Percentiles rank a stretch among this genome's conserved stretches.
Conservation (phyloP, 345 rosid species). For the Adansonia digitata region DNA sequence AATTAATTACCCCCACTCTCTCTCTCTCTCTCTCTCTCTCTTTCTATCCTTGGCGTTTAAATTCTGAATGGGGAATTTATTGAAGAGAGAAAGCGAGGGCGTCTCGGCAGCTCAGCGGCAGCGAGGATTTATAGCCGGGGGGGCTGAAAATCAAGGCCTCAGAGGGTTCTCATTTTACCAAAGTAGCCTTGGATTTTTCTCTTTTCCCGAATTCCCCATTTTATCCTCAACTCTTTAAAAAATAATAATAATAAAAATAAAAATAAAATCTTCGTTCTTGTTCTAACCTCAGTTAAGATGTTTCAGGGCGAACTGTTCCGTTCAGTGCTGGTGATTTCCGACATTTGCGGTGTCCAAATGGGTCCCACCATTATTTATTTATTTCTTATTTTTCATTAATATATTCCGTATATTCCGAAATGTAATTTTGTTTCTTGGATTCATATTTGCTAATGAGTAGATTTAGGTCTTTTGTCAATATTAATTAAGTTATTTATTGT, state of each 20-base stretch:
- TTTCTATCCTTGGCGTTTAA: background rate
- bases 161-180: background rate
- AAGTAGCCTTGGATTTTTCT: background rate
- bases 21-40: no score
- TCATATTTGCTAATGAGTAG: no score
- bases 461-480: no score
- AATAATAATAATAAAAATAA: no score
- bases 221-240: background rate
- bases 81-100: background rate
- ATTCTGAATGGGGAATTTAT: background rate
- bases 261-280: no score
- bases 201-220: background rate
- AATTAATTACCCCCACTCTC: background rate
- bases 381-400: background rate
- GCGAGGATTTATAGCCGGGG: slow-evolving; percentile 17
- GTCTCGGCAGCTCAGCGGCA: background rate
- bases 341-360: background rate
- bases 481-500: no score
- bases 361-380: background rate
- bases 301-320: no score
- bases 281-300: no score
- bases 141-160: background rate
- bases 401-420: background rate
- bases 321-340: no score
- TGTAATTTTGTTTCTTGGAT: no score